Evolutionary conservation across 495 filamentous ascomycete genomes (phyloP).

Genomic region (Talaromyces trachyspermus): DNA sequence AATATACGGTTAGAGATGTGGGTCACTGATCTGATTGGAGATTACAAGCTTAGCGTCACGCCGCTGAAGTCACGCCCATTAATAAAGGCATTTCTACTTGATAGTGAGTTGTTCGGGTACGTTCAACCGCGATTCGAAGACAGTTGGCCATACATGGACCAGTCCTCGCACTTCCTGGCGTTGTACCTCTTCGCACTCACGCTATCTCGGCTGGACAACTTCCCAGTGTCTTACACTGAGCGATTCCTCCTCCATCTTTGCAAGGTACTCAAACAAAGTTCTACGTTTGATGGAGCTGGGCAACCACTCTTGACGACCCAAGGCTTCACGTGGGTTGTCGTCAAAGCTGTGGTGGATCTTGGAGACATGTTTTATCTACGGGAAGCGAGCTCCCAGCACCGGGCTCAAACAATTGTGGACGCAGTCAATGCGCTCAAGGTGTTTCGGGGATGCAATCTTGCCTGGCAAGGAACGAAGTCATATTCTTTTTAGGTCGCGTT

Average conservation of each 20-base stretch:
- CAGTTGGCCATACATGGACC: background rate
- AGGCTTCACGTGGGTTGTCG: background rate
- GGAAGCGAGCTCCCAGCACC: background rate
- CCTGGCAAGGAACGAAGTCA: background rate
- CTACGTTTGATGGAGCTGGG: conserved; percentile 1
- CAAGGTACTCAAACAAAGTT: background rate
- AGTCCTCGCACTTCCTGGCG: background rate
- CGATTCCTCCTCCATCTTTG: background rate
- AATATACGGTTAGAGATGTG: background rate
- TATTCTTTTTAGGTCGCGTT: background rate
- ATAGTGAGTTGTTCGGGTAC: background rate
- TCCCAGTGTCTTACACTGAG: background rate
- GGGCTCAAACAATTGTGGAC: background rate
- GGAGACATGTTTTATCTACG: background rate
- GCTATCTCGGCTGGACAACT: background rate
- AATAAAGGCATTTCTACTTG: background rate
- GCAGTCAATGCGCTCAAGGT: background rate
- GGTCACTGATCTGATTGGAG: background rate
- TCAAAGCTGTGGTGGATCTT: background rate
- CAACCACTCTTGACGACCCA: conserved; percentile 1
- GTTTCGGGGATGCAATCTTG: background rate
- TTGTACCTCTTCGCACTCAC: background rate
- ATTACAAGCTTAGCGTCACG: background rate
- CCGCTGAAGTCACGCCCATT: background rate
- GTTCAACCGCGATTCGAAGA: background rate